Evolutionary conservation across 2,329 filamentous ascomycete species (phyloP).

Genomic region (Aureobasidium sp.): DNA sequence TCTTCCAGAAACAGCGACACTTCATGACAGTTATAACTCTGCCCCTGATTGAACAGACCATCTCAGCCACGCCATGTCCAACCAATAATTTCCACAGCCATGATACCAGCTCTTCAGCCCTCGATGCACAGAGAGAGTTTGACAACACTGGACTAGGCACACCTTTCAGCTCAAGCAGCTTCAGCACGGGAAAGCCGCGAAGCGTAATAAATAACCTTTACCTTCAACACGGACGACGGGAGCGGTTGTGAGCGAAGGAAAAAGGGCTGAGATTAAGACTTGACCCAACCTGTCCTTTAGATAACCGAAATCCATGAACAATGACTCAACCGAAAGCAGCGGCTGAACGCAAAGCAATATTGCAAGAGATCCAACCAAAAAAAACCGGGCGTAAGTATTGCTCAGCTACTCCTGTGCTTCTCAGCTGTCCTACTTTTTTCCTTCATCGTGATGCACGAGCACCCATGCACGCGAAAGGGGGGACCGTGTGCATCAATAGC

Average conservation of each 20-base stretch:
- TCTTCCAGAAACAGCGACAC: neutral
- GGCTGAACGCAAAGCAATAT: constrained; percentile 1
- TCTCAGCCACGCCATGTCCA: neutral
- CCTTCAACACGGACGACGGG: neutral
- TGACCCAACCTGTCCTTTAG: neutral
- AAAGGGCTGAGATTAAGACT: neutral
- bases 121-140: neutral
- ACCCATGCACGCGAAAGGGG: constrained; percentile 4
- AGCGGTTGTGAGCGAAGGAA: neutral
- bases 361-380: neutral
- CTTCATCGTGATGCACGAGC: neutral
- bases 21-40: neutral
- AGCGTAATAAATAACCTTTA: neutral
- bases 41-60: neutral
- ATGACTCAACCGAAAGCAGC: constrained; percentile 1
- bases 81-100: neutral
- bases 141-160: neutral
- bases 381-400: neutral
- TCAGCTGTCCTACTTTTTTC: neutral
- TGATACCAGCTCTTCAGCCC: neutral
- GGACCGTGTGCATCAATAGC: neutral
- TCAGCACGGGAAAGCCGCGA: neutral
- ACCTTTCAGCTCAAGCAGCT: neutral
- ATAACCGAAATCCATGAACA: neutral
- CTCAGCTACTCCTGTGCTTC: neutral